phyloP scores from a whole-genome alignment of 1,284 basidiomycete species.

The Cryptococcus sp. region DNA sequence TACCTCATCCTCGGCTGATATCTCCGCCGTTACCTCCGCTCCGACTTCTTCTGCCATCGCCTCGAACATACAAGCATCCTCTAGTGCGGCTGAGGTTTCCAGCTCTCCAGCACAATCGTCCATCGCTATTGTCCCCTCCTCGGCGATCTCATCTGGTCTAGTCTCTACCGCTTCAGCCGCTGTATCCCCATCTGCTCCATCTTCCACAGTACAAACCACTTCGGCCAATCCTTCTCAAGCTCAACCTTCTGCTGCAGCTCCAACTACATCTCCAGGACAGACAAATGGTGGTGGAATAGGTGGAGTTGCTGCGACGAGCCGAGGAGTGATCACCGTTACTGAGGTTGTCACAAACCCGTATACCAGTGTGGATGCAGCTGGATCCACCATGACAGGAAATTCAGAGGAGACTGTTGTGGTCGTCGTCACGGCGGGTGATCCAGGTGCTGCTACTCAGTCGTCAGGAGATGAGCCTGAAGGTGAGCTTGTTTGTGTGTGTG shows the following conservation, averaged over 20 bases:
- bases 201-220: not conserved
- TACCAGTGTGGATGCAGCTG: conserved; percentile 2
- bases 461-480: not conserved
- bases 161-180: not conserved
- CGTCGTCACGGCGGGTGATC: conserved; percentile 8
- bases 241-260: not conserved
- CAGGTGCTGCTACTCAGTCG: not conserved
- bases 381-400: conserved; percentile 5
- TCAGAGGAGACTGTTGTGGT: conserved; percentile 8
- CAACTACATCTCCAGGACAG: not conserved
- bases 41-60: no score
- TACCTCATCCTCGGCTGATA: no score
- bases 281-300: not conserved
- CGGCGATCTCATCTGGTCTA: not conserved
- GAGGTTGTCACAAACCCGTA: conserved; percentile 2
- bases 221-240: not conserved
- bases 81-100: no score
- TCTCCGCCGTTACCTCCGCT: no score
- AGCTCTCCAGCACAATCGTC: no score
- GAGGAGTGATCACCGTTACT: conserved; percentile 8
- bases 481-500: not conserved
- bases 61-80: no score
- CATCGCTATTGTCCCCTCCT: not conserved
- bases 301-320: not conserved
- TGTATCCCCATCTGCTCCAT: not conserved